Percentiles rank a stretch among this genome's conserved stretches.
Evolutionary conservation across 1,284 basidiomycete species (phyloP).

Genomic region (Phylloboletellus chloephorus): DNA sequence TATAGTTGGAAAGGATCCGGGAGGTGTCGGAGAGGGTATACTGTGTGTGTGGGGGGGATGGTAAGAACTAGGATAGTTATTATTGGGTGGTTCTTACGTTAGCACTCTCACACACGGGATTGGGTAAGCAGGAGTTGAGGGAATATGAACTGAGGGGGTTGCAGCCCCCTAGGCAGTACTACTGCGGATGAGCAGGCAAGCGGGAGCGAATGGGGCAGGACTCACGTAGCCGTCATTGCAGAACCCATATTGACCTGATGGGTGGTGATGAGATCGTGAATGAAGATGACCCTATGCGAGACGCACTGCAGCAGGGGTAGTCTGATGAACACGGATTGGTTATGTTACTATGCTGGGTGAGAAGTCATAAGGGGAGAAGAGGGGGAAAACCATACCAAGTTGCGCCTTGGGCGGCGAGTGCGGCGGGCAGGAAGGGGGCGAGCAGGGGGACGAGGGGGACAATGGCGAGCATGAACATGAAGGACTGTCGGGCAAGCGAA

Average conservation of each 20-base stretch:
- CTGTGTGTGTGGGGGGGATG: constrained; percentile 34
- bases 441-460: constrained; percentile 19
- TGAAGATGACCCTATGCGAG: neutral
- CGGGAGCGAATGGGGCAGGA: constrained; percentile 2
- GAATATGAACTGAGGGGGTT: constrained; percentile 66
- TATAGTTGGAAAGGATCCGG: constrained; percentile 59
- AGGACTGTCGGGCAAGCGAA: constrained; percentile 14
- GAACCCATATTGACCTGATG: constrained; percentile 65
- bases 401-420: constrained; percentile 21
- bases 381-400: constrained; percentile 23
- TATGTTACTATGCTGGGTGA: constrained; percentile 40
- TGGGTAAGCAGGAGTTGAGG: constrained; percentile 63
- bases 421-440: constrained; percentile 12
- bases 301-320: constrained; percentile 68
- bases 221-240: constrained; percentile 56
- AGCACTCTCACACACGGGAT: constrained; percentile 63
- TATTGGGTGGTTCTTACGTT: constrained; percentile 38
- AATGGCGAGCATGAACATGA: constrained; percentile 27
- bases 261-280: constrained; percentile 4
- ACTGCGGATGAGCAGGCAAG: constrained; percentile 8
- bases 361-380: neutral
- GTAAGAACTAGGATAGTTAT: constrained; percentile 3
- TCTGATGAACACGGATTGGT: constrained; percentile 49
- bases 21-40: constrained; percentile 62
- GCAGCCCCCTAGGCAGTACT: constrained; percentile 81